These are phyloP conservation scores for Corchorus olitorius DNA, from an alignment of 345 rosid genomes.

Conservation along the genomic window DNA sequence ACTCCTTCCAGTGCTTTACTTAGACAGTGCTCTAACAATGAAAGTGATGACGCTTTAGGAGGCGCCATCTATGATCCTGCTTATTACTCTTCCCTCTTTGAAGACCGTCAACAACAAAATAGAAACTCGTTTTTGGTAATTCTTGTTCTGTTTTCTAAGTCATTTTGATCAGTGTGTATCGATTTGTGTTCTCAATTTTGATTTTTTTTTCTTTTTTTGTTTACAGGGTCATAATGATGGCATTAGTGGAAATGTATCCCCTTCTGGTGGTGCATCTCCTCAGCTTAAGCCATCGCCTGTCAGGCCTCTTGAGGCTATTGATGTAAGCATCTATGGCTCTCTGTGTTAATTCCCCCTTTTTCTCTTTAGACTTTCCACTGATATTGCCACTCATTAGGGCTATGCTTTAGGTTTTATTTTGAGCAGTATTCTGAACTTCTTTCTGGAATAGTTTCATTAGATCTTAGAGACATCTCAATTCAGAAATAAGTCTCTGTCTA, in stretches of 20 bases:
- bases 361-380: background rate
- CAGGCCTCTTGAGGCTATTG: constrained; percentile 47
- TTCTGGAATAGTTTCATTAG: background rate
- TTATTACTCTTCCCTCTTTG: constrained; percentile 65
- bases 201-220: background rate
- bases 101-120: constrained; percentile 48
- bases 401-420: background rate
- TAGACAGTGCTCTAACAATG: constrained; percentile 25
- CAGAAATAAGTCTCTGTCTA: background rate
- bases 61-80: constrained; percentile 66
- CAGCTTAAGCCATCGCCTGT: constrained; percentile 47
- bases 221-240: constrained; percentile 43
- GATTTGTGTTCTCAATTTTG: background rate
- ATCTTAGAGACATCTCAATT: background rate
- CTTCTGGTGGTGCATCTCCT: constrained; percentile 51
- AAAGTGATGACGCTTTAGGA: constrained; percentile 57
- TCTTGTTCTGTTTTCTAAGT: background rate
- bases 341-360: constrained; percentile 13
- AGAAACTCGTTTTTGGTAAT: constrained; percentile 38
- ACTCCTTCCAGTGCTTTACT: constrained; percentile 29
- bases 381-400: background rate
- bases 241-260: constrained; percentile 43
- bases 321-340: constrained; percentile 40
- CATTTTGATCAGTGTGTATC: background rate
- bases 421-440: background rate